phyloP scores from a whole-genome alignment of 805 yeast species.

The Nakazawaea sp. region DNA sequence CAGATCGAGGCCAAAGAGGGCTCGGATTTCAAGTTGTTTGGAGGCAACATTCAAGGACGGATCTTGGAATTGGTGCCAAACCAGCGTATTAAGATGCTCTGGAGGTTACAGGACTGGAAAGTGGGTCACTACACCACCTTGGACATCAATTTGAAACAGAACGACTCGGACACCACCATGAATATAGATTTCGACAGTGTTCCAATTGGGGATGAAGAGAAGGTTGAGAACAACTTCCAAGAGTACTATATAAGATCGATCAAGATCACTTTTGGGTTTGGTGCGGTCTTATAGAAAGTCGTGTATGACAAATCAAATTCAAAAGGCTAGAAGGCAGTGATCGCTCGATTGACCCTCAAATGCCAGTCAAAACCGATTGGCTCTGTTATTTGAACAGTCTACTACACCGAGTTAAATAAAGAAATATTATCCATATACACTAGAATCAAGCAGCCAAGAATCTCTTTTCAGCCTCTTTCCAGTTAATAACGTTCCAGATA shows the following conservation, averaged over 20 bases:
- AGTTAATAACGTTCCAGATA: conserved; percentile 90
- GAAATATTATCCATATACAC: neutral
- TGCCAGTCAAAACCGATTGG: no score
- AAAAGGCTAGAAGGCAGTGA: neutral
- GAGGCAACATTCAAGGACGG: conserved; percentile 79
- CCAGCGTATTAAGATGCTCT: conserved; percentile 58
- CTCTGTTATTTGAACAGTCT: no score
- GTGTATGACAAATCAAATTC: neutral
- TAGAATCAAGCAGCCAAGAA: conserved; percentile 28
- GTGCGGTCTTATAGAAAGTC: conserved; percentile 57
- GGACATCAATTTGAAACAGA: conserved; percentile 62
- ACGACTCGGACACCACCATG: conserved; percentile 77
- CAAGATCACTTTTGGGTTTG: conserved; percentile 90
- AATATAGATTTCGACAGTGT: conserved; percentile 78
- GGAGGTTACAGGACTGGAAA: conserved; percentile 92
- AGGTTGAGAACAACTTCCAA: conserved; percentile 78
- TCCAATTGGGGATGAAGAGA: conserved; percentile 93
- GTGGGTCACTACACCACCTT: conserved; percentile 72
- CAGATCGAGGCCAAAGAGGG: conserved; percentile 53
- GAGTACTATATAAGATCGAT: conserved; percentile 86
- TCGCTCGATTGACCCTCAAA: neutral
- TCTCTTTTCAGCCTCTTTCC: conserved; percentile 85
- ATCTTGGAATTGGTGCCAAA: conserved; percentile 52
- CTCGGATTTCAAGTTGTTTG: conserved; percentile 64
- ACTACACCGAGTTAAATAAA: no score